Conservation (phyloP, 805 yeast species). For the Pichia insulana region DNA sequence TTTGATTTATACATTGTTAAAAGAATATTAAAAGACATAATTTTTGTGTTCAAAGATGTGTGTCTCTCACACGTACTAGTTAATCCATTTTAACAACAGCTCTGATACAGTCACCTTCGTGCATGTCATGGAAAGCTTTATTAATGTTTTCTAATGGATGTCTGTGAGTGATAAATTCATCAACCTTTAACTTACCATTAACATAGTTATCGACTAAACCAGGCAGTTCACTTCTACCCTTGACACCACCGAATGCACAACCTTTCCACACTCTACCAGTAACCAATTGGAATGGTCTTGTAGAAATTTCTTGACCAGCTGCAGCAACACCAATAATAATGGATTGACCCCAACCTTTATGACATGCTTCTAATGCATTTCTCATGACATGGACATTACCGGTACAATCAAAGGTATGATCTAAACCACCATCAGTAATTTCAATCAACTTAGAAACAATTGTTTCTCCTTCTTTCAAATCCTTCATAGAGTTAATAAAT, state of each 20-base stretch:
- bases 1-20: background rate
- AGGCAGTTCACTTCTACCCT: slow-evolving; percentile 94
- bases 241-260: slow-evolving; percentile 98
- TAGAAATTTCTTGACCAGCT: slow-evolving; percentile 92
- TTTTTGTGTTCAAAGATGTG: background rate
- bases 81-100: slow-evolving; percentile 49
- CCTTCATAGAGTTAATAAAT: slow-evolving; percentile 70
- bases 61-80: slow-evolving; percentile 5
- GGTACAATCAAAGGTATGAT: slow-evolving; percentile 94
- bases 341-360: slow-evolving; percentile 98
- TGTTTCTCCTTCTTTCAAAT: slow-evolving; percentile 62
- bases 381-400: slow-evolving; percentile 96
- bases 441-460: slow-evolving; percentile 78
- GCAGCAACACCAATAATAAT: slow-evolving; percentile 97
- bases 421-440: slow-evolving; percentile 95
- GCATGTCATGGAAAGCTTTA: slow-evolving; percentile 90
- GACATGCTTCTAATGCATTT: slow-evolving; percentile 92
- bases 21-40: background rate
- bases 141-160: slow-evolving; percentile 72
- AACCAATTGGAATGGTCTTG: slow-evolving; percentile 97
- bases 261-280: slow-evolving; percentile 99
- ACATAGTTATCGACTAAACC: slow-evolving; percentile 80
- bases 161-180: slow-evolving; percentile 91
- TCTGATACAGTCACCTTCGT: slow-evolving; percentile 87
- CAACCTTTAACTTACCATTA: slow-evolving; percentile 75